Base-by-base conservation (phyloP, 352 stramenopile species). In the Globisporangium middletonii region DNA sequence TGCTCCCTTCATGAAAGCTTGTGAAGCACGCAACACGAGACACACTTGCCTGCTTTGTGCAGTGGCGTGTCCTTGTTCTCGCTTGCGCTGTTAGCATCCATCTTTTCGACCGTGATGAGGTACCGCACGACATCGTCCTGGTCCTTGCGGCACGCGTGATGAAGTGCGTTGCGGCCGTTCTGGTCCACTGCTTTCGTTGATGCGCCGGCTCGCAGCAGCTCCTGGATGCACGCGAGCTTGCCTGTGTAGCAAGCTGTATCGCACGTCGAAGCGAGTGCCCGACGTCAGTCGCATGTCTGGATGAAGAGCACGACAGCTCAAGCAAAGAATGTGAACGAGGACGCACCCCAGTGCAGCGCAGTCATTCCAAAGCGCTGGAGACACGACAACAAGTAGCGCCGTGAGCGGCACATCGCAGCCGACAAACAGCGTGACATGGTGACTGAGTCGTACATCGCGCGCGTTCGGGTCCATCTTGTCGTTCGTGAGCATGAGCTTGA, bases 301-400 rank as follows among this genome's bases (percentile, higher is more conserved):
- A 38, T 7, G 23, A 11, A 12, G 35, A 8, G 35, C 35, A 41
- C n/a, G 13, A 13, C 41, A 45, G 41, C 4, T n/a, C 13, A 5
- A 19, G 12, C 13, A 6, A 43, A 18, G 38, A 7, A 45, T 45
- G 6, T 12, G 18, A 46, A 46, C 41, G 28, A 56, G 47, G 4
- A 50, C 63, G 47, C 59, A 91, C 80, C 81, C 82, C 82, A 92
- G 55, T 92, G 82, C 23, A 92, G 56, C 13, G 82, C 82, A 12
- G 77, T 89, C 82, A 92, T 92, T 9, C 79, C 82, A 67, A 92
- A 92, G 33, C 79, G 77, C 82, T 92, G 47, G 15, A 28, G 37
- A 2, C 42, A 45, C 16, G 15, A 49, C 35, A 41, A 43, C 27
- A 37, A 56, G 30, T 18, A 27, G 15, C 16, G 33, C 13, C 18